Conservation (phyloP, 805 yeast genomes). For the Cyberlindnera subsufficiens region DNA sequence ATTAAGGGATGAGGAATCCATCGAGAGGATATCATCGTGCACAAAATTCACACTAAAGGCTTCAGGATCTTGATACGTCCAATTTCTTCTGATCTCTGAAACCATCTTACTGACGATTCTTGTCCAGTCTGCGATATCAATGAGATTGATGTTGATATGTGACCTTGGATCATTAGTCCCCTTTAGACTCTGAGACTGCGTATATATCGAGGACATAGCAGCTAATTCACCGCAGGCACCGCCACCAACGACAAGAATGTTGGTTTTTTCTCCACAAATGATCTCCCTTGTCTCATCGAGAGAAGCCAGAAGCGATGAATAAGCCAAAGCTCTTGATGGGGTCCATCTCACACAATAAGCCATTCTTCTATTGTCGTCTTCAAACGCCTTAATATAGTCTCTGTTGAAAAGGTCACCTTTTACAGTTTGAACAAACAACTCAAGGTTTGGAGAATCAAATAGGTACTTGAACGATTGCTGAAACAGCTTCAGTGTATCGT, state of each 20-base stretch:
- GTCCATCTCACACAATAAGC: conserved; percentile 87
- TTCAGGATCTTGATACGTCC: conserved; percentile 43
- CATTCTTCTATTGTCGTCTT: conserved; percentile 51
- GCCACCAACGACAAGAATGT: conserved; percentile 70
- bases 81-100: conserved; percentile 37
- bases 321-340: conserved; percentile 74
- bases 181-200: conserved; percentile 23
- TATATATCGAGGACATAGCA: conserved; percentile 52
- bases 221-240: conserved; percentile 86
- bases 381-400: conserved; percentile 67
- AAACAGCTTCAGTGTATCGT: conserved; percentile 19
- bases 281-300: conserved; percentile 36
- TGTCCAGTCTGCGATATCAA: conserved; percentile 81
- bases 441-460: conserved; percentile 20
- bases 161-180: conserved; percentile 13
- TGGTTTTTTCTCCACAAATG: conserved; percentile 26
- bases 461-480: conserved; percentile 16
- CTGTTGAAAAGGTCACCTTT: conserved; percentile 66
- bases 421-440: conserved; percentile 54
- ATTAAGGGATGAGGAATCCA: conserved; percentile 15
- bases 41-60: conserved; percentile 28
- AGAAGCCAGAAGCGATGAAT: conserved; percentile 57
- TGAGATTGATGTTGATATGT: conserved; percentile 42
- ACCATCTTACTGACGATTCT: conserved; percentile 42
- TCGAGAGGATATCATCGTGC: conserved; percentile 31